These are phyloP conservation scores for Pythium dissimile DNA, from an alignment of 352 stramenopile genomes.

Conservation along the genomic window DNA sequence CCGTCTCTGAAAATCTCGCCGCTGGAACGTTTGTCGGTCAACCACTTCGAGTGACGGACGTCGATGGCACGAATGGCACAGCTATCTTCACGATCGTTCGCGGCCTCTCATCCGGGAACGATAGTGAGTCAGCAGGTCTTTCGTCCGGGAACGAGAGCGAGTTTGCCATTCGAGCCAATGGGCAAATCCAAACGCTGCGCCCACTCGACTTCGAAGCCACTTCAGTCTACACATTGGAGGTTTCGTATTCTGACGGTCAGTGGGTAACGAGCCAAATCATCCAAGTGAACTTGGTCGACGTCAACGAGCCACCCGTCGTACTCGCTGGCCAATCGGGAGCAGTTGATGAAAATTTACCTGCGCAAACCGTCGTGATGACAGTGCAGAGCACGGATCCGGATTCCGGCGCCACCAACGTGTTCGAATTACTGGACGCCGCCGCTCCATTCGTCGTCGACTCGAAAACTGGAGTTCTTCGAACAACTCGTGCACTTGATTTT, in stretches of 20 bases:
- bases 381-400: conserved; percentile 38
- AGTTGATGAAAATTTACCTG: conserved; percentile 36
- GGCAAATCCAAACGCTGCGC: conserved; percentile 34
- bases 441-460: conserved; percentile 20
- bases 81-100: conserved; percentile 31
- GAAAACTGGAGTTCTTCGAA: conserved; percentile 26
- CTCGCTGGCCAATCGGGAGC: conserved; percentile 15
- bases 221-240: conserved; percentile 4
- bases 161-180: conserved; percentile 41
- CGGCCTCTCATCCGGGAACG: conserved; percentile 1
- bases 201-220: conserved; percentile 37
- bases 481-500: conserved; percentile 41
- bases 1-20: conserved; percentile 43
- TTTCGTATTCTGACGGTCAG: conserved; percentile 31
- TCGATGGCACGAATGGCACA: conserved; percentile 33
- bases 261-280: conserved; percentile 24
- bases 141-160: conserved; percentile 13
- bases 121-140: conserved; percentile 26
- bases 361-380: conserved; percentile 27
- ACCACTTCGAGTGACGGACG: conserved; percentile 37
- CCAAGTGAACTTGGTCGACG: conserved; percentile 35
- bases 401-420: conserved; percentile 20
- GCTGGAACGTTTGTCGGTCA: conserved; percentile 35
- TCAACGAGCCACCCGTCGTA: conserved; percentile 47
- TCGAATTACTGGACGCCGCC: conserved; percentile 21